Evolutionary conservation across 805 yeast species (phyloP).

Genomic region (Kodamaea leandrae): DNA sequence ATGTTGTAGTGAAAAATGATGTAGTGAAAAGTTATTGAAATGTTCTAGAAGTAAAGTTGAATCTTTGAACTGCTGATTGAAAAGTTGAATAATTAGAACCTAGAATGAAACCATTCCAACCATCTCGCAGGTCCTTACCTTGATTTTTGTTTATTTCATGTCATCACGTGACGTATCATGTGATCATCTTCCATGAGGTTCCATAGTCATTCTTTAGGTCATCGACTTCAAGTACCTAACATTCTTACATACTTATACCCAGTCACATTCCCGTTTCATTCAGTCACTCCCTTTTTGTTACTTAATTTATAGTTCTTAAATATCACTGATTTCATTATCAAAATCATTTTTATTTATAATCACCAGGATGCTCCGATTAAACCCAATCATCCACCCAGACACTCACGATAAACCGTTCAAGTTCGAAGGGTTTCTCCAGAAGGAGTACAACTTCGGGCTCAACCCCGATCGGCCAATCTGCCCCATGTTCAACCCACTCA

Average conservation of each 20-base stretch:
- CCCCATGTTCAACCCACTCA: constrained; percentile 54
- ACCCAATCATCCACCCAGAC: constrained; percentile 41
- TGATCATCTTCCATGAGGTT: neutral
- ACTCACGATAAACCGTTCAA: constrained; percentile 43
- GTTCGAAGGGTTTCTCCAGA: constrained; percentile 79
- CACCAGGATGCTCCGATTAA: constrained; percentile 33
- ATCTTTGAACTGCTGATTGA: too few species aligned
- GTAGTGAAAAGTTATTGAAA: too few species aligned
- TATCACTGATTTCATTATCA: neutral
- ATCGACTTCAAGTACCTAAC: too few species aligned
- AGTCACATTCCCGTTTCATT: neutral
- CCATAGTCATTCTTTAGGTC: too few species aligned
- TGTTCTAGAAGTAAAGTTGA: too few species aligned
- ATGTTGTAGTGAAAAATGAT: too few species aligned
- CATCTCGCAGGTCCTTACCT: too few species aligned
- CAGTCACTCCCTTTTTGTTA: too few species aligned
- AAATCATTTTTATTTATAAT: neutral
- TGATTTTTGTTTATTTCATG: too few species aligned
- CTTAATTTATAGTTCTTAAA: neutral
- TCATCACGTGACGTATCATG: neutral
- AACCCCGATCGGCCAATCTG: constrained; percentile 91
- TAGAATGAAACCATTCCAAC: too few species aligned
- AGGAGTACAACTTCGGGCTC: constrained; percentile 76
- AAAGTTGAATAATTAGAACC: too few species aligned
- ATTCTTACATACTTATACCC: too few species aligned